Percentiles rank a stretch among this genome's conserved stretches.
Conservation (phyloP, 2,329 filamentous ascomycete genomes). For the Seiridium cupressi region DNA sequence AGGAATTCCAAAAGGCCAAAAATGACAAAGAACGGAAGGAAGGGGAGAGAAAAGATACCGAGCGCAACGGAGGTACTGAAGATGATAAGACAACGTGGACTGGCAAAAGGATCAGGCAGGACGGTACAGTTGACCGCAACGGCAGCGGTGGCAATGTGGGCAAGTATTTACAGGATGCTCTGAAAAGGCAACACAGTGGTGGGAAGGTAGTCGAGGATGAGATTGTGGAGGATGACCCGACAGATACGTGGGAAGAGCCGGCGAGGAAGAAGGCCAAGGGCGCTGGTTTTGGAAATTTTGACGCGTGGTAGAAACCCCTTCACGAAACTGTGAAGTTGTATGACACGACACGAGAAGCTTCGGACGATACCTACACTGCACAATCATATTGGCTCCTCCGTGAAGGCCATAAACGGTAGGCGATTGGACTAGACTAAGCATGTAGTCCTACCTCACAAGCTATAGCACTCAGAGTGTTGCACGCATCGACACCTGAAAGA, state of each 20-base stretch:
- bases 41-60: conserved; percentile 59
- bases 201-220: conserved; percentile 46
- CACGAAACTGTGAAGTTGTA: not conserved
- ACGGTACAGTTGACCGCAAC: conserved; percentile 54
- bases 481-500: too few species aligned
- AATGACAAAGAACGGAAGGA: conserved; percentile 59
- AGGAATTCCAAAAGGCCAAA: conserved; percentile 81
- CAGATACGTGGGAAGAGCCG: conserved; percentile 68
- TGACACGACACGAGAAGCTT: not conserved
- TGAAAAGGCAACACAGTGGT: conserved; percentile 30
- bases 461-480: too few species aligned
- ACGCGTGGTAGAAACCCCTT: conserved; percentile 67
- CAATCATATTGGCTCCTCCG: too few species aligned
- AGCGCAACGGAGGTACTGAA: conserved; percentile 68
- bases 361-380: not conserved
- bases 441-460: too few species aligned
- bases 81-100: conserved; percentile 96
- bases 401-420: too few species aligned
- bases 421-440: too few species aligned
- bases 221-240: conserved; percentile 57
- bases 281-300: conserved; percentile 91
- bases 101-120: conserved; percentile 77
- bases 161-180: conserved; percentile 74
- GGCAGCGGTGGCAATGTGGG: conserved; percentile 55
- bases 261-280: conserved; percentile 77